Evolutionary conservation across 2,329 filamentous ascomycete genomes (phyloP).

Genomic region (Penicillium psychrosexuale): DNA sequence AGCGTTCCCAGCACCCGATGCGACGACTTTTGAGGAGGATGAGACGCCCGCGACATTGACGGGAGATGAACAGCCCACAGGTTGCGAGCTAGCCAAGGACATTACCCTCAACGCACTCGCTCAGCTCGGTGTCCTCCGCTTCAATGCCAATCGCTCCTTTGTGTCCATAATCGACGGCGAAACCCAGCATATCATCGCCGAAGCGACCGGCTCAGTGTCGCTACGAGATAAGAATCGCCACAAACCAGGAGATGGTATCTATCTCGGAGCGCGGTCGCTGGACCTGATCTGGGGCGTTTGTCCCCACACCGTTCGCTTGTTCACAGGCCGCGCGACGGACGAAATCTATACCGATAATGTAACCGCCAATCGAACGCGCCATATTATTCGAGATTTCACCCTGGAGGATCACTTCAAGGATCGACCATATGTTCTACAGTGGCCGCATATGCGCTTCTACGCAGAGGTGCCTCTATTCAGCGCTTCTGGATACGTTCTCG

Average conservation of each 20-base stretch:
- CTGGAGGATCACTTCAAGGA: conserved; percentile 34
- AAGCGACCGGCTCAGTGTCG: conserved; percentile 47
- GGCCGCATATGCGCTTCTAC: conserved; percentile 47
- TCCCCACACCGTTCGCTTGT: conserved; percentile 18
- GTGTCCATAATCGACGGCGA: conserved; percentile 53
- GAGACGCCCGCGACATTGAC: background rate
- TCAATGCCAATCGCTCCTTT: conserved; percentile 47
- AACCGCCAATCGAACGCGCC: conserved; percentile 28
- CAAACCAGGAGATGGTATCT: conserved; percentile 27
- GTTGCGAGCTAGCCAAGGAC: conserved; percentile 19
- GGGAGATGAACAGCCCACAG: conserved; percentile 13
- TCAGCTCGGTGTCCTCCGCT: conserved; percentile 48
- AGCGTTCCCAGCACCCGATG: background rate
- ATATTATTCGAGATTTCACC: conserved; percentile 37
- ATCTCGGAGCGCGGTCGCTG: conserved; percentile 25
- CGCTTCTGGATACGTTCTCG: conserved; percentile 54
- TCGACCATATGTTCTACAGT: conserved; percentile 30
- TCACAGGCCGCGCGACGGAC: conserved; percentile 14
- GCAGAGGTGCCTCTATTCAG: conserved; percentile 59
- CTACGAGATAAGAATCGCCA: conserved; percentile 32
- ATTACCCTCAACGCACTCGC: conserved; percentile 50
- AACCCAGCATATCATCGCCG: conserved; percentile 52
- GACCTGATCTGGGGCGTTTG: conserved; percentile 16
- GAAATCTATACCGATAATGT: conserved; percentile 18
- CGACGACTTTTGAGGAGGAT: background rate